Evolutionary conservation across 2,329 filamentous ascomycete species (phyloP), one percentile per base, ranked within the genome.

Genomic region (Neopestalotiopsis sp.): DNA sequence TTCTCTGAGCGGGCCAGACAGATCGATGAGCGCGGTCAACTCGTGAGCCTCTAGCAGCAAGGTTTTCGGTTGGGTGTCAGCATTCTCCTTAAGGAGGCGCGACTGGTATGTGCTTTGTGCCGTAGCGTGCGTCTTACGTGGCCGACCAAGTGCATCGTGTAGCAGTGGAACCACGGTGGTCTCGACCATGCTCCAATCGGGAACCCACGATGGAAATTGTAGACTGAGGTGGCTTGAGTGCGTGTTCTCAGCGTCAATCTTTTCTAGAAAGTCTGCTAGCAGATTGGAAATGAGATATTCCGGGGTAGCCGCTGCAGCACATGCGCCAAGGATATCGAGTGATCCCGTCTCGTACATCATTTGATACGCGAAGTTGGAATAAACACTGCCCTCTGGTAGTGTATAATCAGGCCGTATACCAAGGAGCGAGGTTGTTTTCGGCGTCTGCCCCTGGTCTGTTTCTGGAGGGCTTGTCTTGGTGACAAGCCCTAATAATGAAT

Each of bases 131-230:
- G 67, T 49, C 14, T 14, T 30, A 7, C 67, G 60, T 24, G 42
- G 60, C n/a, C 38, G n/a, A 10, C 67, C 67, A 12, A 68, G 52
- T 24, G 67, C 57, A 52, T 68, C 67, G 49, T 58, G 57, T n/a
- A 68, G 57, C 61, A 68, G 30, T 4, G 67, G 67, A 7, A 32
- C 28, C 13, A 52, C 42, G 38, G 52, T 52, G 12, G 45, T 28
- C 30, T 59, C 52, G 13, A 59, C 45, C 30, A 45, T 45, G 49
- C 60, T 68, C 67, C 67, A 68, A 42, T 68, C 67, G n/a, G 67
- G 67, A 20, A 68, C 67, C 67, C 67, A 68, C 13, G 34, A 30
- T 12, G 67, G 67, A 49, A 68, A 38, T 14, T 52, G 32, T 20
- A 52, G 45, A 52, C 9, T 9, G 45, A 52, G 17, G 45, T 52